Base-by-base conservation (phyloP, 2,329 filamentous ascomycete genomes). In the Ceratocystis huliohia region DNA sequence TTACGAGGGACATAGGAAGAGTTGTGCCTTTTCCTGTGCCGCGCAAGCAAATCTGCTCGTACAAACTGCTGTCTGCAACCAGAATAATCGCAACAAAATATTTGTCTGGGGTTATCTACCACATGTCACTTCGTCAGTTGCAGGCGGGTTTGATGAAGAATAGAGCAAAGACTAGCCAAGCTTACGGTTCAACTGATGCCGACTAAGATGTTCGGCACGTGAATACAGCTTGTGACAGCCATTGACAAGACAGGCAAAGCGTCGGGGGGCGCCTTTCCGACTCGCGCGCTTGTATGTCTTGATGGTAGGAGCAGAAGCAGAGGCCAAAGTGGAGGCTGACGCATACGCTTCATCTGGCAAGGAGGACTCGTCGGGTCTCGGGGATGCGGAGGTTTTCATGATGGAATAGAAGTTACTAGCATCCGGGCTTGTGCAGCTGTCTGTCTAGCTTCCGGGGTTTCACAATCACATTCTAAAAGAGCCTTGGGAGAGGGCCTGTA, bases 181-280 rank as follows among this genome's bases (percentile, higher is more conserved):
- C 66, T 66, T 80, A 91, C 88, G 89, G 73, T 93, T 93, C 72
- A 93, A 74, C 76, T 92, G 88, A 75, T 93, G 89, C 63, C 89
- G 80, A 75, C 91, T 89, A 66, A 93, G 80, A 76, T 93, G 89
- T 74, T 93, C 89, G 7, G 88, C 88, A 68, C 89, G 81, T 65
- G 88, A 91, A 74, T 93, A 93, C 67, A 86, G 82, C 80, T 91
- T 92, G 70, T 87, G 87, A 74, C 89, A 94, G 46, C 83, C 85
- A 59, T 85, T 82, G 73, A 86, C 84, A 22, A 84, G 82, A 75
- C 89, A 93, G 67, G 78, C 75, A 71, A 86, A 88, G 66, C 77
- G 76, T 28, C 78, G 76, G 8, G 78, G 76, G 1, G 80, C 80
- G 41, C 79, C 78, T 68, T 80, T 81, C 33, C 80, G 76, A 68